phyloP scores from a whole-genome alignment of 2,329 filamentous ascomycete species.

The Pestalotiopsis fici region DNA sequence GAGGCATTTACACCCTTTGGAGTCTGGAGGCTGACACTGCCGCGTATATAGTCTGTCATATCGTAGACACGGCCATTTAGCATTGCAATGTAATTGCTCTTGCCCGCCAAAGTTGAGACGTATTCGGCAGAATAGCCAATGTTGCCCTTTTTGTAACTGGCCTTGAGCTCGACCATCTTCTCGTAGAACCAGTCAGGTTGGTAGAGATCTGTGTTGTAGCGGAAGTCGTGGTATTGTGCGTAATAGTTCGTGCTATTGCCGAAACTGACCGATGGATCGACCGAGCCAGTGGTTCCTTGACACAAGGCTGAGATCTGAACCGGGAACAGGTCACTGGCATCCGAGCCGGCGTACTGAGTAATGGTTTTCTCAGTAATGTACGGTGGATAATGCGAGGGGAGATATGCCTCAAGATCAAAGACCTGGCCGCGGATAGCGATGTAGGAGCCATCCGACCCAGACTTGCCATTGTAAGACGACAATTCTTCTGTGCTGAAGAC shows the following conservation, averaged over 20 bases:
- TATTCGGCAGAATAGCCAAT: constrained; percentile 82
- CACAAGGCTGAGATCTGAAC: constrained; percentile 93
- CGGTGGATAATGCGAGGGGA: constrained; percentile 76
- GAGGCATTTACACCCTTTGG: constrained; percentile 52
- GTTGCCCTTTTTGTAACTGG: constrained; percentile 82
- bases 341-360: constrained; percentile 80
- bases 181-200: constrained; percentile 92
- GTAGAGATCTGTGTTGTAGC: constrained; percentile 77
- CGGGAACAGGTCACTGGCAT: constrained; percentile 88
- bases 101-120: constrained; percentile 66
- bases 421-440: constrained; percentile 87
- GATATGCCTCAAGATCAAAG: constrained; percentile 76
- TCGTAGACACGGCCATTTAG: constrained; percentile 84
- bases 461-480: constrained; percentile 71
- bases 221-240: constrained; percentile 88
- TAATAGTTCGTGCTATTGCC: constrained; percentile 73
- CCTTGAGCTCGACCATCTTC: constrained; percentile 76
- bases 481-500: constrained; percentile 83
- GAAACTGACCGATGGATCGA: constrained; percentile 75
- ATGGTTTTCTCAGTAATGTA: constrained; percentile 63
- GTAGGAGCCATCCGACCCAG: constrained; percentile 61
- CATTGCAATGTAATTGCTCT: constrained; percentile 71
- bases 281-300: constrained; percentile 67
- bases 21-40: constrained; percentile 68
- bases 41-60: constrained; percentile 77